Percentiles rank a stretch among this genome's conserved stretches.
Conservation (phyloP, 371 early-diverging fungal species). For the Actinomortierella wolfii region DNA sequence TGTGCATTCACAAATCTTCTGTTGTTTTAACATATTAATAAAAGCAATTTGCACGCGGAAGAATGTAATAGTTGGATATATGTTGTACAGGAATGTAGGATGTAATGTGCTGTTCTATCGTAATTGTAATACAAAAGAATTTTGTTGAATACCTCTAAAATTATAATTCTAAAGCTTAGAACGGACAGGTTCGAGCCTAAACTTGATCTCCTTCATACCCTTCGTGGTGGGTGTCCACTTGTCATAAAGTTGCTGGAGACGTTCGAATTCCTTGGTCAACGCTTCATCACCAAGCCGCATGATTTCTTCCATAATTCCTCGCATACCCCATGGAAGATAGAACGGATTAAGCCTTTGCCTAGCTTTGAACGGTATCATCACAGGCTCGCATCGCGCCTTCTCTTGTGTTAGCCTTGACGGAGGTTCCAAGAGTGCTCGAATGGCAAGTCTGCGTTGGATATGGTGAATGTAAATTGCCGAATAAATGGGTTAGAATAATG, state of each 20-base stretch:
- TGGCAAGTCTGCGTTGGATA: constrained; percentile 20
- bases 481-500: too few relatives aligned
- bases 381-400: constrained; percentile 19
- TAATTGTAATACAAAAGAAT: too few relatives aligned
- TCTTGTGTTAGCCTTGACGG: constrained; percentile 26
- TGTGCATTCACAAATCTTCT: too few relatives aligned
- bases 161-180: constrained; percentile 15
- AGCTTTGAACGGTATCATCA: constrained; percentile 54
- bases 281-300: constrained; percentile 56
- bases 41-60: too few relatives aligned
- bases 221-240: constrained; percentile 82
- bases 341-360: constrained; percentile 78
- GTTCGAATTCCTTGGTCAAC: constrained; percentile 63
- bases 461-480: too few relatives aligned
- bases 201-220: constrained; percentile 79
- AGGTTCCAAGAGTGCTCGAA: constrained; percentile 46
- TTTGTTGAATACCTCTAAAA: too few relatives aligned
- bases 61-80: too few relatives aligned
- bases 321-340: constrained; percentile 92
- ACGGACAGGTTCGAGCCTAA: constrained; percentile 79
- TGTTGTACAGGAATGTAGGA: too few relatives aligned
- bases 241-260: constrained; percentile 66
- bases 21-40: too few relatives aligned
- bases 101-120: too few relatives aligned
- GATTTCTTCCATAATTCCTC: constrained; percentile 73